Evolutionary conservation across 352 stramenopile genomes (phyloP).

Genomic region (Pythium aristosporum): DNA sequence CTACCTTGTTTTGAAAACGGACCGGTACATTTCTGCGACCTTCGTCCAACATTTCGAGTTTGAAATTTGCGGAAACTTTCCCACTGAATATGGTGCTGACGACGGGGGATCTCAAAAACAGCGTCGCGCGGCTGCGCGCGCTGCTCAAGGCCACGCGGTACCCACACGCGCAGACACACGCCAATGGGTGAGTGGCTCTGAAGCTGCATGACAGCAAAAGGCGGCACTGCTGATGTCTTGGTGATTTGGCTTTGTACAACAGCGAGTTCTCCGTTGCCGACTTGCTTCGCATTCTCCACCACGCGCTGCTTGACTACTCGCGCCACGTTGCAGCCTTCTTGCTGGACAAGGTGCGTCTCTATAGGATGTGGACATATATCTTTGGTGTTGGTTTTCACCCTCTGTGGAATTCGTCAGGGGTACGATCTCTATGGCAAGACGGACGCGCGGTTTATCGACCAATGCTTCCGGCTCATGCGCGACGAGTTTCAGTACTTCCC

Average conservation of each 20-base stretch:
- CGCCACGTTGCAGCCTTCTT: slow-evolving; percentile 59
- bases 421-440: slow-evolving; percentile 81
- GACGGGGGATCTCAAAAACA: slow-evolving; percentile 54
- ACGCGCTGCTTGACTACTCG: slow-evolving; percentile 72
- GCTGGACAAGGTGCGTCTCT: slow-evolving; percentile 31
- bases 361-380: neutral
- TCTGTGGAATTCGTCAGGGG: slow-evolving; percentile 20
- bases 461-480: slow-evolving; percentile 64
- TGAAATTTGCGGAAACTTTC: neutral
- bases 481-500: slow-evolving; percentile 78
- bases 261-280: slow-evolving; percentile 24
- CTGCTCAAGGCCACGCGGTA: slow-evolving; percentile 54
- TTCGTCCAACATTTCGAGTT: slow-evolving; percentile 17
- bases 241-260: neutral
- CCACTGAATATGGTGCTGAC: neutral
- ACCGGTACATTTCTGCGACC: slow-evolving; percentile 5
- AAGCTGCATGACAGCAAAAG: neutral
- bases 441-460: slow-evolving; percentile 74
- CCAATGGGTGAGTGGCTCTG: slow-evolving; percentile 23
- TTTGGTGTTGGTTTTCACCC: neutral
- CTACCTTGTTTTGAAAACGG: neutral
- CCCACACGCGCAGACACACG: slow-evolving; percentile 37
- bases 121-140: slow-evolving; percentile 52
- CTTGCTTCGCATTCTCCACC: slow-evolving; percentile 69
- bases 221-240: neutral